Conservation (phyloP, 495 filamentous ascomycete genomes). For the Xylaria nigripes region DNA sequence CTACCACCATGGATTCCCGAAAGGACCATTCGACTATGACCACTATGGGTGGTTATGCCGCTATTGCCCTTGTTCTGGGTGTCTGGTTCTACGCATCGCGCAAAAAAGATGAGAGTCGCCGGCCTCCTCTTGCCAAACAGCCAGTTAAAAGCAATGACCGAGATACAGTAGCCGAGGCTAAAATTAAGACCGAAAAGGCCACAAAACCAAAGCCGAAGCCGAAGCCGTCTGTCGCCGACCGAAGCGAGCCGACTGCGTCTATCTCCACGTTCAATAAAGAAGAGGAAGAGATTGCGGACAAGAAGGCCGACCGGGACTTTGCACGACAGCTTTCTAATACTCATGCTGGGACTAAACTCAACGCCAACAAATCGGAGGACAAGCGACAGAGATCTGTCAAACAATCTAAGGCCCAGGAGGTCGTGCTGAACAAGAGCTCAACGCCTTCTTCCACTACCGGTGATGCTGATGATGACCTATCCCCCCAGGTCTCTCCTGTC, state of each 20-base stretch:
- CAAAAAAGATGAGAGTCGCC: slow-evolving; percentile 36
- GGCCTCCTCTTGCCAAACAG: slow-evolving; percentile 24
- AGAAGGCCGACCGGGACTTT: slow-evolving; percentile 62
- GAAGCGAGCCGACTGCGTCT: slow-evolving; percentile 11
- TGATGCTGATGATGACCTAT: slow-evolving; percentile 78
- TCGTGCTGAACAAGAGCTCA: slow-evolving; percentile 35
- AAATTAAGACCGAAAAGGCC: slow-evolving; percentile 26
- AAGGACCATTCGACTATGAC: slow-evolving; percentile 29
- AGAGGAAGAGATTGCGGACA: slow-evolving; percentile 30
- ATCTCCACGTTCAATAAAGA: slow-evolving; percentile 19
- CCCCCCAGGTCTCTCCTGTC: slow-evolving; percentile 52
- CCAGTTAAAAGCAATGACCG: slow-evolving; percentile 19
- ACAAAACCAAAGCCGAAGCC: slow-evolving; percentile 24
- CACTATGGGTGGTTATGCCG: slow-evolving; percentile 47
- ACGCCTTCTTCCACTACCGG: slow-evolving; percentile 64
- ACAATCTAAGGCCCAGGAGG: slow-evolving; percentile 43
- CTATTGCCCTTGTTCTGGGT: slow-evolving; percentile 46
- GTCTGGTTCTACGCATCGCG: slow-evolving; percentile 20
- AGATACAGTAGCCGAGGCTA: slow-evolving; percentile 23
- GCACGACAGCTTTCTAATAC: slow-evolving; percentile 59
- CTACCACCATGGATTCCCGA: slow-evolving; percentile 33
- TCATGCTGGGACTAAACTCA: slow-evolving; percentile 54
- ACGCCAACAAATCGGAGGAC: slow-evolving; percentile 48
- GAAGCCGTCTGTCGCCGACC: slow-evolving; percentile 14
- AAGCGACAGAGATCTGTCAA: slow-evolving; percentile 53